phyloP scores from a whole-genome alignment of 495 filamentous ascomycete species.

The Trichoderma asperelloides region DNA sequence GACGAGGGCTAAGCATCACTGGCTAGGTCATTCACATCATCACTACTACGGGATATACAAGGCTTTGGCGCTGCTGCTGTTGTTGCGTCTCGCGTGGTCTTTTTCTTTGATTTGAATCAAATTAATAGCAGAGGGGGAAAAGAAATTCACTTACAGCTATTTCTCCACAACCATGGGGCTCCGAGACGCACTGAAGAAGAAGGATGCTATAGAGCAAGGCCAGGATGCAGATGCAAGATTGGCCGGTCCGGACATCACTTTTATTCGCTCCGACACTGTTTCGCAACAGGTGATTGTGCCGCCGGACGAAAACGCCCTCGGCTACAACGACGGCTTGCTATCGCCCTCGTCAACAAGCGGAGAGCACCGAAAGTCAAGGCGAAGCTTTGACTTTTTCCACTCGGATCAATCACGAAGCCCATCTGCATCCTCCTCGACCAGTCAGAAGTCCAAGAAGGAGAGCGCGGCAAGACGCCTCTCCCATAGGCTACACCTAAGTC shows the following conservation, averaged over 20 bases:
- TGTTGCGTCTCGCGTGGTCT: too few species aligned
- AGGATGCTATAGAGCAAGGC: conserved; percentile 32
- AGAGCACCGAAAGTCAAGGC: conserved; percentile 16
- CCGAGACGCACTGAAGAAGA: conserved; percentile 66
- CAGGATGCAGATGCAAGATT: conserved; percentile 13
- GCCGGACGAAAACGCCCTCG: conserved; percentile 33
- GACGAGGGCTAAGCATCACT: not conserved
- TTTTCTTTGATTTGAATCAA: not conserved
- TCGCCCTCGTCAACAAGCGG: conserved; percentile 7
- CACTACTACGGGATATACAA: not conserved
- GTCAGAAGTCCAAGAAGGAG: conserved; percentile 25
- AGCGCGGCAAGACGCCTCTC: conserved; percentile 47
- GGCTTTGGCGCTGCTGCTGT: not conserved
- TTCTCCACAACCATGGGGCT: conserved; percentile 48
- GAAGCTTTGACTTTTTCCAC: conserved; percentile 27
- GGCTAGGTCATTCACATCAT: not conserved
- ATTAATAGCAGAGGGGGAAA: not conserved
- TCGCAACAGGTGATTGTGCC: conserved; percentile 68
- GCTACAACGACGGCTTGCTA: conserved; percentile 23
- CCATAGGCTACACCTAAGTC: conserved; percentile 59
- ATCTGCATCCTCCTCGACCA: conserved; percentile 31
- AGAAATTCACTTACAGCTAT: not conserved
- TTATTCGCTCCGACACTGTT: conserved; percentile 76
- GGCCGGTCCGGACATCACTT: conserved; percentile 61
- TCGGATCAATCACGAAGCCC: conserved; percentile 40